Percentiles rank a stretch among this genome's conserved stretches.
phyloP scores from a whole-genome alignment of 1,139 yeast genomes.

The Hanseniaspora gamundiae region DNA sequence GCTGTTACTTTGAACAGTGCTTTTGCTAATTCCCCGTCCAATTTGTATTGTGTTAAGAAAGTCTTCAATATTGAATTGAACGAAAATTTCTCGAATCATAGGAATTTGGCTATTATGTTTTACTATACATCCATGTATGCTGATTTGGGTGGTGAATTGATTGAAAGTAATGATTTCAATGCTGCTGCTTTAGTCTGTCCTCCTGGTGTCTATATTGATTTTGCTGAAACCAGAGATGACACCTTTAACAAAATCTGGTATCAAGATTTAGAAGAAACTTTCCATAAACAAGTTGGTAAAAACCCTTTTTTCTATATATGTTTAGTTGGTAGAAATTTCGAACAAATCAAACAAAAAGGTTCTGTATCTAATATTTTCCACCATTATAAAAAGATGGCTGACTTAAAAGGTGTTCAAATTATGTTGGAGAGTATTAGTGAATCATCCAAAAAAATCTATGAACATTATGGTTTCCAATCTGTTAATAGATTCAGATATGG shows the following conservation, averaged over 20 bases:
- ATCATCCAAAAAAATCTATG: constrained; percentile 11
- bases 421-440: constrained; percentile 13
- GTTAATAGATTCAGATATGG: constrained; percentile 14
- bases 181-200: constrained; percentile 22
- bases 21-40: constrained; percentile 17
- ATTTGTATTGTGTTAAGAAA: constrained; percentile 20
- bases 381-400: constrained; percentile 13
- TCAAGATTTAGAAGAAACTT: constrained; percentile 14
- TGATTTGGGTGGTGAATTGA: constrained; percentile 22
- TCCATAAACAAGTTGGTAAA: constrained; percentile 7
- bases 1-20: constrained; percentile 18
- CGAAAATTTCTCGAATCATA: constrained; percentile 14
- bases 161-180: constrained; percentile 22
- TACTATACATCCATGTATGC: constrained; percentile 15
- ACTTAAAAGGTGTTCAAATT: constrained; percentile 10
- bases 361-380: constrained; percentile 11
- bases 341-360: constrained; percentile 9
- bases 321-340: constrained; percentile 9
- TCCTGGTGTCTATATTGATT: constrained; percentile 17
- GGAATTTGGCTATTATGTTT: constrained; percentile 16
- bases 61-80: constrained; percentile 17
- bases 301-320: constrained; percentile 7
- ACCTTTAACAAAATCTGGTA: constrained; percentile 20
- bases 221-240: constrained; percentile 18
- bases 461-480: constrained; percentile 12